Percentiles rank a stretch among this genome's conserved stretches.
phyloP scores from a whole-genome alignment of 2,329 filamentous ascomycete genomes.

The Fusarium brevicatenulatum region DNA sequence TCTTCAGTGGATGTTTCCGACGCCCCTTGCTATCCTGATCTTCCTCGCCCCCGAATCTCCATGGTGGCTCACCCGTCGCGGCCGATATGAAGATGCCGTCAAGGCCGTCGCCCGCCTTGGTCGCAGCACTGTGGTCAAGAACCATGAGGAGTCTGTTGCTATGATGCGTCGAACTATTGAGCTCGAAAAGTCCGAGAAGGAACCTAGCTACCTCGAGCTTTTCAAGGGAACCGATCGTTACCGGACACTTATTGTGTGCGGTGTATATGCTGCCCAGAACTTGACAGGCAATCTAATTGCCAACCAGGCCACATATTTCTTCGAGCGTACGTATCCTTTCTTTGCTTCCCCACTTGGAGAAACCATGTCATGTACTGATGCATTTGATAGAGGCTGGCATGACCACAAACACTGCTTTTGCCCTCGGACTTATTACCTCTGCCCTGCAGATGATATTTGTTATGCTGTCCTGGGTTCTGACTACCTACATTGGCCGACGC shows the following conservation, averaged over 20 bases:
- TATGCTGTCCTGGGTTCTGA: slow-evolving; percentile 75
- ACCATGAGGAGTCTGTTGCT: slow-evolving; percentile 54
- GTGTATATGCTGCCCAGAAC: slow-evolving; percentile 69
- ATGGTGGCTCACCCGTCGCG: slow-evolving; percentile 65
- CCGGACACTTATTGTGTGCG: slow-evolving; percentile 65
- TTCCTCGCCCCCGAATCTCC: slow-evolving; percentile 62
- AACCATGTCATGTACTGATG: not conserved
- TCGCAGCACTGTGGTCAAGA: not conserved
- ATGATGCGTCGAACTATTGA: slow-evolving; percentile 68
- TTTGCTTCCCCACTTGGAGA: not conserved
- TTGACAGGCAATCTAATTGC: slow-evolving; percentile 69
- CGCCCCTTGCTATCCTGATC: slow-evolving; percentile 62
- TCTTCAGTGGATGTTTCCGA: slow-evolving; percentile 68
- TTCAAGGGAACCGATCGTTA: slow-evolving; percentile 64
- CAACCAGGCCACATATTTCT: slow-evolving; percentile 71
- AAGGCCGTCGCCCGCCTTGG: slow-evolving; percentile 43
- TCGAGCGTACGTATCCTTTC: slow-evolving; percentile 48
- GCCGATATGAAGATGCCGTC: slow-evolving; percentile 54
- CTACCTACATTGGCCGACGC: slow-evolving; percentile 71
- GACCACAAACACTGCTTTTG: slow-evolving; percentile 63
- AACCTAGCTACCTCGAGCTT: slow-evolving; percentile 61
- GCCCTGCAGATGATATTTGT: slow-evolving; percentile 70
- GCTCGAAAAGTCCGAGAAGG: slow-evolving; percentile 57
- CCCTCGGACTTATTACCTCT: slow-evolving; percentile 71
- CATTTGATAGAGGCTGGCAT: slow-evolving; percentile 67